Base-by-base conservation (phyloP, 1,139 yeast genomes). In the Diutina ranongensis region DNA sequence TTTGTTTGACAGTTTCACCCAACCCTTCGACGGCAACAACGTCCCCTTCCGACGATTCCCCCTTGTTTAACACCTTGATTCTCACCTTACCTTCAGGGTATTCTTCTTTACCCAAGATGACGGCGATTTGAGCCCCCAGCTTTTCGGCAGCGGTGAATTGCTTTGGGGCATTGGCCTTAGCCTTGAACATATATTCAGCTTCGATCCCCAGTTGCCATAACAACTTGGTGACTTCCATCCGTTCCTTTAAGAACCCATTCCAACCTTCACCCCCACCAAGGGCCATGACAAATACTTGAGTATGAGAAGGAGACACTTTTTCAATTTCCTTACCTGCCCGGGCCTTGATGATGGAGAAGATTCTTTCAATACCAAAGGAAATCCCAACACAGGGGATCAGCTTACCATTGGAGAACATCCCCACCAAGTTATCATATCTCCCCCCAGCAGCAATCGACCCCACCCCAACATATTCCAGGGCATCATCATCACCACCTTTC, bases 361-460 rank as follows among this genome's bases (percentile, higher is more conserved):
- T 68, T 63, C 98, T 80, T 67, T 92, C 98, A 47, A 92, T 92
- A 57, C 98, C 98, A 57, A 92, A 92, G 3, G 97, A 89, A 47
- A 89, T 72, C 63, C 98, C 98, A 45, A 92, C 95, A 71, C 98
- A 92, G 21, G 98, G 98, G 57, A 92, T 88, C 25, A 92, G 83
- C 66, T 88, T 87, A 54, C 92, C 92, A 58, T 79, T 81, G 51
- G 96, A 82, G 64, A 92, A 92, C 97, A 92, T 92, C 54, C 96
- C 96, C 32, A 92, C 97, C 51, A 92, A 75, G 56, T 84, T 83
- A 63, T 92, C 98, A 64, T 92, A 92, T 64, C 98, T 85, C 54
- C 98, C 98, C 67, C 98, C 98, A 42, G 96, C 98, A 48, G 96
- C 95, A 56, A 92, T 87, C 8, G 97, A 89, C 27, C 98, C 98